Evolutionary conservation across 352 stramenopile genomes (phyloP), one percentile per base, ranked within the genome.

Genomic region (Nothophytophthora sp.): DNA sequence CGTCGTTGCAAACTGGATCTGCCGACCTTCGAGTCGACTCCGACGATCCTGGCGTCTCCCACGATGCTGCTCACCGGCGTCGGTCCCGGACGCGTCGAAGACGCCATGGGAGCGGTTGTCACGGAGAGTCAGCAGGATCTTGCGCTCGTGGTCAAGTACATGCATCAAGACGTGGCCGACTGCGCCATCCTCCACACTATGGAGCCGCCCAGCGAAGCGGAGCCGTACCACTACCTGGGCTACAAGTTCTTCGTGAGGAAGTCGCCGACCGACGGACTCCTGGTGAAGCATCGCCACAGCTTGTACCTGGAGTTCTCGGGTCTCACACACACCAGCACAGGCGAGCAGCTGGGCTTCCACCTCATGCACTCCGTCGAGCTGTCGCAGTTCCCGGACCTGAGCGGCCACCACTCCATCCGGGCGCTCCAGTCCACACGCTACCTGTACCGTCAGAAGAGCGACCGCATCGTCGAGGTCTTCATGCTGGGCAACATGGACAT

Each of bases 291-390:
- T 46, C 70, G 76, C 16, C 73, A 90, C 53, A 71, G 67, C 19
- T 29, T 86, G 18, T 89, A 86, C 50, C 50, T 87, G 25, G 75
- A 87, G 56, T 79, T 65, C 38, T 70, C 56, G 28, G 79, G 79
- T 23, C 55, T 81, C 42, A 85, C 74, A 0, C 50, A 28, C 10
- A 76, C 52, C 3, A 55, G 47, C 16, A 57, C 30, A 13, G 74
- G 73, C 6, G 73, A 90, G n/a, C 20, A 53, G 23, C 35, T 90
- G 11, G 79, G 79, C n/a, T 87, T 77, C 59, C 63, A 88, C 55
- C 56, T 90, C 45, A 78, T 85, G 65, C 76, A 90, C 41, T 86
- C 73, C n/a, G 69, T 90, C 11, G 73, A 85, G 35, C 53, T 87
- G 24, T 60, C 73, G 4, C 49, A 55, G n/a, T 86, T 89, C 42